A percentile compares a stretch with the other conserved stretches of the same genome.
phyloP scores from a whole-genome alignment of 2,329 filamentous ascomycete genomes.

The Penicillium sp. region DNA sequence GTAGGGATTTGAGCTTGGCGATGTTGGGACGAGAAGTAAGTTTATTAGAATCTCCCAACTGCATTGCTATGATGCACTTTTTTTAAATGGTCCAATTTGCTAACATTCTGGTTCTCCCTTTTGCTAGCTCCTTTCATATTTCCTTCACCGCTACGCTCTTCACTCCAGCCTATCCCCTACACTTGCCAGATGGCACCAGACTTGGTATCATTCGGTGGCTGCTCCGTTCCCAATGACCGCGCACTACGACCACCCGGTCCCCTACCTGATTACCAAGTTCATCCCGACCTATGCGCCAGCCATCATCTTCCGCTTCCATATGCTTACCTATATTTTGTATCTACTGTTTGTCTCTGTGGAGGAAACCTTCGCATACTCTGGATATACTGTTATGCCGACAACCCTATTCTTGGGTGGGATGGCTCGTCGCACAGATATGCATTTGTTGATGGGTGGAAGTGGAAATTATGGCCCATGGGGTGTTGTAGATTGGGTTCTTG shows the following conservation, averaged over 20 bases:
- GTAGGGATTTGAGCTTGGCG: constrained; percentile 54
- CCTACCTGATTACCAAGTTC: constrained; percentile 55
- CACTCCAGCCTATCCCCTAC: constrained; percentile 55
- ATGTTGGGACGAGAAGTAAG: constrained; percentile 58
- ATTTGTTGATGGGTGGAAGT: constrained; percentile 49
- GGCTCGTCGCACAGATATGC: constrained; percentile 56
- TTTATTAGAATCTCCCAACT: background rate
- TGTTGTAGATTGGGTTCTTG: constrained; percentile 45
- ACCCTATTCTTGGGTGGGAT: constrained; percentile 59
- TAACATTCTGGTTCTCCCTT: constrained; percentile 1
- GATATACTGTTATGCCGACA: constrained; percentile 58
- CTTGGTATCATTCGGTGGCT: constrained; percentile 56
- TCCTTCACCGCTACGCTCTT: constrained; percentile 69
- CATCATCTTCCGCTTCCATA: constrained; percentile 57
- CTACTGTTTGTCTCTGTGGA: constrained; percentile 56
- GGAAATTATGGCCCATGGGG: constrained; percentile 49
- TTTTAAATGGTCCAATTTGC: background rate
- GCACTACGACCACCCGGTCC: constrained; percentile 59
- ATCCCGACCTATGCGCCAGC: constrained; percentile 58
- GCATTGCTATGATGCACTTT: background rate
- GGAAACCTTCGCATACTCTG: constrained; percentile 59
- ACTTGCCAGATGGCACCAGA: constrained; percentile 53
- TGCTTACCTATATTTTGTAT: constrained; percentile 59
- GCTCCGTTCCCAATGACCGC: constrained; percentile 57
- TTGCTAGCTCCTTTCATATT: constrained; percentile 51